Conservation (phyloP, 345 rosid genomes). For the Balakata baccata region DNA sequence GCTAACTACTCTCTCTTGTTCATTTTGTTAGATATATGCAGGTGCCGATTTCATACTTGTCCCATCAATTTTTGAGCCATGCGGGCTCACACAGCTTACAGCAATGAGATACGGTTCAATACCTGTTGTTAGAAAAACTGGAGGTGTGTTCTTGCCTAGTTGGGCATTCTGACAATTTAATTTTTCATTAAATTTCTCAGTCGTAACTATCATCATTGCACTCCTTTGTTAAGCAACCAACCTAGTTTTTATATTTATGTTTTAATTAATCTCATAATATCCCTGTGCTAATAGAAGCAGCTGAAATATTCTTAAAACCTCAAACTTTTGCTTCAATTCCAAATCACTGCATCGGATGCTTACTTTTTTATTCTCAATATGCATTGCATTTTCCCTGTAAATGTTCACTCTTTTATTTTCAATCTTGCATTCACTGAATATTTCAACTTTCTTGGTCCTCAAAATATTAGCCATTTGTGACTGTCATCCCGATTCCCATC, state of each 20-base stretch:
- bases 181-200: neutral
- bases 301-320: neutral
- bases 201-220: neutral
- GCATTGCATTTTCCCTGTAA: too few species aligned
- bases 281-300: neutral
- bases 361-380: too few species aligned
- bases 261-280: neutral
- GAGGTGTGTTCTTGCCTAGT: conserved; percentile 45
- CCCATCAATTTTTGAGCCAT: conserved; percentile 94
- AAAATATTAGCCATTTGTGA: too few species aligned
- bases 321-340: neutral
- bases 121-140: conserved; percentile 88
- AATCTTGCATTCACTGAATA: too few species aligned
- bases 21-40: conserved; percentile 58
- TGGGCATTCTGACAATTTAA: conserved; percentile 8
- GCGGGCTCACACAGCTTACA: conserved; percentile 85
- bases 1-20: neutral
- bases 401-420: too few species aligned
- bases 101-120: conserved; percentile 95
- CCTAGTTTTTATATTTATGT: neutral
- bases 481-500: too few species aligned
- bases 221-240: neutral
- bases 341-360: neutral
- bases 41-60: conserved; percentile 93
- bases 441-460: too few species aligned